Percentiles rank a stretch among this genome's conserved stretches.
phyloP scores from a whole-genome alignment of 1,139 yeast genomes.

The Sugiyamaella novakii region DNA sequence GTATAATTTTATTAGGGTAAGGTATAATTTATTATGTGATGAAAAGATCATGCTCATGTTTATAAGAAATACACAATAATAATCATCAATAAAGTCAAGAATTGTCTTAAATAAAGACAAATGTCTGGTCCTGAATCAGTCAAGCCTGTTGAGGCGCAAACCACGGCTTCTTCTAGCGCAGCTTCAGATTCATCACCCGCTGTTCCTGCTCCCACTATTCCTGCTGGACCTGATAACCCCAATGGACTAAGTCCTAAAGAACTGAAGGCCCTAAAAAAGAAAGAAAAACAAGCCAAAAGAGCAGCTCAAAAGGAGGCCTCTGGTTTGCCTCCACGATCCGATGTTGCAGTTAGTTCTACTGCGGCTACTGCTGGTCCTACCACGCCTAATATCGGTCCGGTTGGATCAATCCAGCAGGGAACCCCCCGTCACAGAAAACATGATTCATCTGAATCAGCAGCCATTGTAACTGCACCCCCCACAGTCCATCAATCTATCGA shows the following conservation, averaged over 20 bases:
- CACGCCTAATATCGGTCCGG: slow-evolving; percentile 9
- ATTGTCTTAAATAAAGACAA: too few relatives aligned
- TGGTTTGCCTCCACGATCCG: slow-evolving; percentile 34
- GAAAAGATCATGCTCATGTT: slow-evolving; percentile 2
- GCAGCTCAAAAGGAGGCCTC: slow-evolving; percentile 64
- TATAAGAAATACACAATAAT: too few relatives aligned
- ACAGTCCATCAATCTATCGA: slow-evolving; percentile 14
- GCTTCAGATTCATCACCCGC: slow-evolving; percentile 13
- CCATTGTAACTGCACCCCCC: neutral
- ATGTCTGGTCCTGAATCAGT: slow-evolving; percentile 8
- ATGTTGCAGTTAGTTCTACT: slow-evolving; percentile 9
- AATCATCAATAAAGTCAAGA: too few relatives aligned
- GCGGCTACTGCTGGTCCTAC: neutral
- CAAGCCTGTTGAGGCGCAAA: neutral
- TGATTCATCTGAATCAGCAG: neutral
- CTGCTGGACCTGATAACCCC: slow-evolving; percentile 17
- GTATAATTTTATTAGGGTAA: slow-evolving; percentile 7
- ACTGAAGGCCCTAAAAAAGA: slow-evolving; percentile 81
- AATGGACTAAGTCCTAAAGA: slow-evolving; percentile 69
- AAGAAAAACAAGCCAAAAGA: slow-evolving; percentile 87
- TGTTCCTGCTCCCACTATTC: slow-evolving; percentile 17
- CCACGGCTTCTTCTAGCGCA: neutral
- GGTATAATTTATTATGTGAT: too few relatives aligned
- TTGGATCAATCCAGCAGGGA: neutral
- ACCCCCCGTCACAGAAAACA: slow-evolving; percentile 4